These are phyloP conservation scores for Plectosphaerella cucumerina DNA, from an alignment of 2,329 filamentous ascomycete genomes.

Conservation along the genomic window DNA sequence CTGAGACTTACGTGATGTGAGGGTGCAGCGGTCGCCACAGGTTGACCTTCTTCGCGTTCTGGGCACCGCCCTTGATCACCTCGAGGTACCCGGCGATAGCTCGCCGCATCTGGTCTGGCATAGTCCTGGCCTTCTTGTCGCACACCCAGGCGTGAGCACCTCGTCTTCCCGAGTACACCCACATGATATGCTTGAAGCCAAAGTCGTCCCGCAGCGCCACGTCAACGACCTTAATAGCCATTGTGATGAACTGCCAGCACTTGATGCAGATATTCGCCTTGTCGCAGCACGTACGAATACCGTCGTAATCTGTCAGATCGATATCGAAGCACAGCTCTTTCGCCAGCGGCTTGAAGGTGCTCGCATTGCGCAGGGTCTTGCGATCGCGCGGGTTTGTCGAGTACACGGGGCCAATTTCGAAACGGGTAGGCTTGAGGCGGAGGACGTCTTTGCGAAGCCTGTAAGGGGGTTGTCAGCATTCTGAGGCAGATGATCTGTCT, in stretches of 20 bases:
- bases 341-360: slow-evolving; percentile 77
- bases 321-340: slow-evolving; percentile 99
- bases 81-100: slow-evolving; percentile 89
- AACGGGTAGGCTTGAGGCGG: slow-evolving; percentile 81
- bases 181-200: slow-evolving; percentile 93
- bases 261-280: slow-evolving; percentile 90
- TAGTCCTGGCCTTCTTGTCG: slow-evolving; percentile 75
- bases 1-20: slow-evolving; percentile 63
- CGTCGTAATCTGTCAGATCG: slow-evolving; percentile 97
- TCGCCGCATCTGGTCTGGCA: slow-evolving; percentile 82
- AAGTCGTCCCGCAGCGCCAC: slow-evolving; percentile 87
- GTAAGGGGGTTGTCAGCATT: slow-evolving; percentile 5
- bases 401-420: slow-evolving; percentile 98
- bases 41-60: slow-evolving; percentile 84
- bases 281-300: slow-evolving; percentile 90
- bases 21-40: slow-evolving; percentile 82
- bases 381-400: slow-evolving; percentile 89
- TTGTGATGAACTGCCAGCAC: slow-evolving; percentile 96
- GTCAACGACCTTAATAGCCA: slow-evolving; percentile 94
- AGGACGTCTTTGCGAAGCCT: slow-evolving; percentile 90
- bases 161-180: slow-evolving; percentile 96
- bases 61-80: slow-evolving; percentile 79
- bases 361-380: slow-evolving; percentile 77
- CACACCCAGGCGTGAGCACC: slow-evolving; percentile 98
- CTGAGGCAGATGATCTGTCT: background rate